Evolutionary conservation across 495 filamentous ascomycete genomes (phyloP).

Genomic region (Cercophora samala): DNA sequence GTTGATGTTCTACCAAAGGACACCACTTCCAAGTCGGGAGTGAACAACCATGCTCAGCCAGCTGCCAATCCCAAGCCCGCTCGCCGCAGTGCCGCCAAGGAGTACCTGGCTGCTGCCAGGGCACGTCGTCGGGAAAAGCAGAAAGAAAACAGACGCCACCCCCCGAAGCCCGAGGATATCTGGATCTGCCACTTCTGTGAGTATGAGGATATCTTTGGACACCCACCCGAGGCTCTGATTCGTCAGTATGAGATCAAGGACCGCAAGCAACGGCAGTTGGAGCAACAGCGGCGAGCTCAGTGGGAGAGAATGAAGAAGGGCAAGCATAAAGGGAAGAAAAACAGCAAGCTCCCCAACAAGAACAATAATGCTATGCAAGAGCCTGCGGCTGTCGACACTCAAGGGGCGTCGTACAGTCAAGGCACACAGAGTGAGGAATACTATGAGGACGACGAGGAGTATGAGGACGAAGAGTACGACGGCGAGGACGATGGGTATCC

Average conservation of each 20-base stretch:
- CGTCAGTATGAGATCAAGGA: slow-evolving; percentile 94
- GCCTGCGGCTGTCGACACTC: slow-evolving; percentile 23
- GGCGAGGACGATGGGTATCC: slow-evolving; percentile 34
- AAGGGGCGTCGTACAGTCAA: slow-evolving; percentile 25
- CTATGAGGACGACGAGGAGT: slow-evolving; percentile 40
- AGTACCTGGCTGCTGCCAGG: slow-evolving; percentile 32
- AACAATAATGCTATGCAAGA: slow-evolving; percentile 42
- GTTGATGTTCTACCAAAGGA: slow-evolving; percentile 18
- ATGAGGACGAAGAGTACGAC: slow-evolving; percentile 37
- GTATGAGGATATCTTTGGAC: slow-evolving; percentile 82
- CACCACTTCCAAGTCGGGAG: slow-evolving; percentile 9
- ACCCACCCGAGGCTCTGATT: slow-evolving; percentile 77
- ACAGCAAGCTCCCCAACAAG: slow-evolving; percentile 61
- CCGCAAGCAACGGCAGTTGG: slow-evolving; percentile 71
- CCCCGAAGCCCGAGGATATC: slow-evolving; percentile 67
- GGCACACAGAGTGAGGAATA: slow-evolving; percentile 34
- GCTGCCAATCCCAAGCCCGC: slow-evolving; percentile 17
- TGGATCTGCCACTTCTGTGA: slow-evolving; percentile 97
- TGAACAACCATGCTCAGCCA: slow-evolving; percentile 10
- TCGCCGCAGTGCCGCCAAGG: slow-evolving; percentile 22
- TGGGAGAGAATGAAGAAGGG: slow-evolving; percentile 93
- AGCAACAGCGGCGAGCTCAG: slow-evolving; percentile 78
- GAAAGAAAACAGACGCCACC: slow-evolving; percentile 69
- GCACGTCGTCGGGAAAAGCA: slow-evolving; percentile 41
- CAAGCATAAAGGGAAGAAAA: slow-evolving; percentile 72